phyloP scores from a whole-genome alignment of 179 eudicot species.

The Silene coronaria region DNA sequence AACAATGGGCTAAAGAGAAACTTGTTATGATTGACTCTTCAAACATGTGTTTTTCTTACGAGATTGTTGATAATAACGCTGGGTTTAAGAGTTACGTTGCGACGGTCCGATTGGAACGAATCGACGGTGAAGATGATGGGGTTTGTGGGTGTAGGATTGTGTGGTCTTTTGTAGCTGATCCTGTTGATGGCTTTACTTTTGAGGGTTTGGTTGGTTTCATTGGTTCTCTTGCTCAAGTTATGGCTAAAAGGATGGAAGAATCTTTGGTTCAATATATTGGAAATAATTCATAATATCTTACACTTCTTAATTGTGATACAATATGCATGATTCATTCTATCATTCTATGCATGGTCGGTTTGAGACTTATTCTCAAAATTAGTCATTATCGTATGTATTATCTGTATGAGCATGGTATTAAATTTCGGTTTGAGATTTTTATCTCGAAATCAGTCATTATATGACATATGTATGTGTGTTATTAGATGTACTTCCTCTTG shows the following conservation, averaged over 20 bases:
- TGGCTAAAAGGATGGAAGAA: conserved; percentile 46
- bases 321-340: too few species aligned
- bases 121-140: conserved; percentile 23
- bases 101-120: conserved; percentile 20
- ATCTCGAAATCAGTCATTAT: too few species aligned
- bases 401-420: too few species aligned
- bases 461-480: too few species aligned
- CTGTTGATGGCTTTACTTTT: conserved; percentile 50
- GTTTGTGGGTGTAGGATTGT: conserved; percentile 48
- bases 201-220: conserved; percentile 36
- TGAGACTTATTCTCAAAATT: too few species aligned
- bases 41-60: conserved; percentile 29
- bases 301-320: too few species aligned
- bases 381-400: too few species aligned
- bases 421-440: too few species aligned
- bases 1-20: conserved; percentile 29
- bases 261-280: conserved; percentile 30
- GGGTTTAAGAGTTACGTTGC: conserved; percentile 34
- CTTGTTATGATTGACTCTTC: conserved; percentile 26
- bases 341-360: too few species aligned
- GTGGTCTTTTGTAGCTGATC: conserved; percentile 70
- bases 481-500: too few species aligned
- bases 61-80: conserved; percentile 31
- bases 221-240: conserved; percentile 28
- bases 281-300: too few species aligned